Evolutionary conservation across 345 rosid genomes (phyloP).

Genomic region (Melaleuca alternifolia): DNA sequence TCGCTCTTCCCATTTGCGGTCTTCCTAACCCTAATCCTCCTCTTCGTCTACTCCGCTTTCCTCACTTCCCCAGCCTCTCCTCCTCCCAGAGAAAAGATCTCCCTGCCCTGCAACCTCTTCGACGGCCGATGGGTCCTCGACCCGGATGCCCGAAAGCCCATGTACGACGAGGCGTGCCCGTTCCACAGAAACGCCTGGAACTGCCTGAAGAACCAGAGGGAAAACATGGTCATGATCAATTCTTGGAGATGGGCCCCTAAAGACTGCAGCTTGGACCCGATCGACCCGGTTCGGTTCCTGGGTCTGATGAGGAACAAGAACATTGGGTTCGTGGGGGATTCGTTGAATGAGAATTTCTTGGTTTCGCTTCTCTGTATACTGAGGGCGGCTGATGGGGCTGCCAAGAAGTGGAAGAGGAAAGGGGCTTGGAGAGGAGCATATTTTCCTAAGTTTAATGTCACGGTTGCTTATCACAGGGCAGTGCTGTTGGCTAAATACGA

Average conservation of each 20-base stretch:
- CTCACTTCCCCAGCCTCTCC: slow-evolving; percentile 20
- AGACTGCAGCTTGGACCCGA: slow-evolving; percentile 41
- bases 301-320: slow-evolving; percentile 56
- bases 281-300: slow-evolving; percentile 54
- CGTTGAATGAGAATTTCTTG: slow-evolving; percentile 79
- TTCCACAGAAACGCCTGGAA: slow-evolving; percentile 95
- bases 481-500: slow-evolving; percentile 76
- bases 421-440: slow-evolving; percentile 97
- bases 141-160: slow-evolving; percentile 19
- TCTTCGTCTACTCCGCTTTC: slow-evolving; percentile 38
- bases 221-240: slow-evolving; percentile 57
- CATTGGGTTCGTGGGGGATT: slow-evolving; percentile 85
- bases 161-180: slow-evolving; percentile 79
- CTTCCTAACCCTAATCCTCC: slow-evolving; percentile 39
- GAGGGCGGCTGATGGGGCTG: slow-evolving; percentile 58
- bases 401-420: slow-evolving; percentile 81
- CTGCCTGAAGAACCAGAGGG: slow-evolving; percentile 59
- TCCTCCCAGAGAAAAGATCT: slow-evolving; percentile 3
- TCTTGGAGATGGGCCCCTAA: slow-evolving; percentile 85
- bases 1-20: slow-evolving; percentile 33
- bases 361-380: slow-evolving; percentile 73
- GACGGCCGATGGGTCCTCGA: slow-evolving; percentile 56
- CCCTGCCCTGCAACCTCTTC: slow-evolving; percentile 59
- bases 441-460: slow-evolving; percentile 76
- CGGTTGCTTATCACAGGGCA: slow-evolving; percentile 87